Evolutionary conservation across 306 rosid genomes (phyloP).

Genomic region (Ceratonia siliqua): DNA sequence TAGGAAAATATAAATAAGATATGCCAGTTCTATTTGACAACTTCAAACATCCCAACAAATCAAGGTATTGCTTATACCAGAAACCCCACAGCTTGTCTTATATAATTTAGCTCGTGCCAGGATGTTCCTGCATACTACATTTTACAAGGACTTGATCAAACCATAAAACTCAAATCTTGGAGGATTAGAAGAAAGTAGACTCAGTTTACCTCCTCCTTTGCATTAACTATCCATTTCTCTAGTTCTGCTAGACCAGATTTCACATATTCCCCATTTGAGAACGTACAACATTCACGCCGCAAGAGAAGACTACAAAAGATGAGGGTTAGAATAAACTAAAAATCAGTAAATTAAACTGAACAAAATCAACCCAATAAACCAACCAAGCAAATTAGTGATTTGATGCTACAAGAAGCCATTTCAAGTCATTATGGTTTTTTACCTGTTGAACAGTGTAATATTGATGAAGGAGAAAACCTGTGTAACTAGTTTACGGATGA

Average conservation of each 20-base stretch:
- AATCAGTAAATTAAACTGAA: neutral
- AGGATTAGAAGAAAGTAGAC: neutral
- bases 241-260: slow-evolving; percentile 95
- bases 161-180: slow-evolving; percentile 7
- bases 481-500: slow-evolving; percentile 88
- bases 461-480: slow-evolving; percentile 97
- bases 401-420: neutral
- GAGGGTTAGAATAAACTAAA: neutral
- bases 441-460: slow-evolving; percentile 95
- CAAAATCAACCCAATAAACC: slow-evolving; percentile 24
- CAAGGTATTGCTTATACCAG: slow-evolving; percentile 59
- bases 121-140: slow-evolving; percentile 95
- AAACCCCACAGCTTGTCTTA: slow-evolving; percentile 96
- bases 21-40: slow-evolving; percentile 3
- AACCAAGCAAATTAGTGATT: slow-evolving; percentile 16
- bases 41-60: slow-evolving; percentile 14
- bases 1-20: slow-evolving; percentile 25
- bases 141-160: slow-evolving; percentile 34
- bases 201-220: slow-evolving; percentile 70
- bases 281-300: slow-evolving; percentile 96
- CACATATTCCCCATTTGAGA: slow-evolving; percentile 96
- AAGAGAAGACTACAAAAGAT: slow-evolving; percentile 68
- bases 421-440: slow-evolving; percentile 32
- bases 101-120: slow-evolving; percentile 95
- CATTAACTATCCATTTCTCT: slow-evolving; percentile 91